Percentiles rank a stretch among this genome's conserved stretches.
These are phyloP conservation scores for Fusarium compactum DNA, from an alignment of 2,329 filamentous ascomycete genomes.

Conservation along the genomic window DNA sequence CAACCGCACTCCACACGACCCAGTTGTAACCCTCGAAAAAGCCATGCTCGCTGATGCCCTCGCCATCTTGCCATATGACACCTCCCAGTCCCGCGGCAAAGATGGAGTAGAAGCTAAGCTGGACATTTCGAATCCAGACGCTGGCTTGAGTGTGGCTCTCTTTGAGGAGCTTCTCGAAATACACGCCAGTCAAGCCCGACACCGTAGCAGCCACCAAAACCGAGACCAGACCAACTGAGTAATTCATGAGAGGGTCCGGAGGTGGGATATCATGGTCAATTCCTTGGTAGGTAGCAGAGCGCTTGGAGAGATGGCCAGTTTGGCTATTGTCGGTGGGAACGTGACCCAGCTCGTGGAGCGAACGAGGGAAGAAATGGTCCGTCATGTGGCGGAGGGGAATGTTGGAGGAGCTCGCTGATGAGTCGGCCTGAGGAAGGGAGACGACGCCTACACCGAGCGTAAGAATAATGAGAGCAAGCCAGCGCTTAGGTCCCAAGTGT, in stretches of 20 bases:
- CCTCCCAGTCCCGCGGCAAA: slow-evolving; percentile 90
- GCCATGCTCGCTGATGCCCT: slow-evolving; percentile 83
- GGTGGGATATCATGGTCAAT: slow-evolving; percentile 73
- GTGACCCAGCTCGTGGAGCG: slow-evolving; percentile 80
- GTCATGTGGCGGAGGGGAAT: slow-evolving; percentile 72
- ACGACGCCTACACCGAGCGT: slow-evolving; percentile 87
- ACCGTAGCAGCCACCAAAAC: slow-evolving; percentile 82
- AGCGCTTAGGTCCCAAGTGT: slow-evolving; percentile 77
- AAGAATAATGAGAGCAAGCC: slow-evolving; percentile 83
- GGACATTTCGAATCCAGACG: slow-evolving; percentile 94
- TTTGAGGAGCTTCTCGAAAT: slow-evolving; percentile 92
- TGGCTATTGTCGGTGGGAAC: slow-evolving; percentile 42
- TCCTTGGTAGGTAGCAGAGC: slow-evolving; percentile 89
- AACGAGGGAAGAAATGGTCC: slow-evolving; percentile 80
- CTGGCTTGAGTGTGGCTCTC: slow-evolving; percentile 81
- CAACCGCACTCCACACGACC: slow-evolving; percentile 87
- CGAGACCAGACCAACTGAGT: slow-evolving; percentile 80
- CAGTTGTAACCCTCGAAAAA: slow-evolving; percentile 97
- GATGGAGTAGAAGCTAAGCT: slow-evolving; percentile 92
- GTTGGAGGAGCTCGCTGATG: slow-evolving; percentile 65
- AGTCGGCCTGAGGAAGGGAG: slow-evolving; percentile 75
- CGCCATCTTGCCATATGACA: slow-evolving; percentile 87
- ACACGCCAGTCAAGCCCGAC: slow-evolving; percentile 87
- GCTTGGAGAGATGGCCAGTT: slow-evolving; percentile 53
- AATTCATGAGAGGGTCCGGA: slow-evolving; percentile 73